These are phyloP conservation scores for Entomortierella chlamydospora DNA, from an alignment of 192 early-diverging fungal species.

Conservation along the genomic window DNA sequence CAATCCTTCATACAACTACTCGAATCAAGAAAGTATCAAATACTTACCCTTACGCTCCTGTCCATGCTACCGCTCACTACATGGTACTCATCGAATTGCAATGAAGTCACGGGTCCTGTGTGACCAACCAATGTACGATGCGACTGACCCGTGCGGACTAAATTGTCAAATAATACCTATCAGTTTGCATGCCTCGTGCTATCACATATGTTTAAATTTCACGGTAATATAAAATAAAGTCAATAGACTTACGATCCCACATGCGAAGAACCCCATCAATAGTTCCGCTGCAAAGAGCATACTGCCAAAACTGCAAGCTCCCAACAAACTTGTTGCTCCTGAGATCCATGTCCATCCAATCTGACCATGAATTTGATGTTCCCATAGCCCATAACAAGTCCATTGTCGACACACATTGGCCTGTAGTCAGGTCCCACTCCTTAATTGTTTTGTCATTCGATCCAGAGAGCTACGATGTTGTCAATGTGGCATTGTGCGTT, in stretches of 20 bases:
- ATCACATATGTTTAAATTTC: too few species aligned
- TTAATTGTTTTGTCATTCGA: conserved; percentile 81
- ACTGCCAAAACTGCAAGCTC: conserved; percentile 78
- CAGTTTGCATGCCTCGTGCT: conserved; percentile 6
- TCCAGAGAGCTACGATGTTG: conserved; percentile 69
- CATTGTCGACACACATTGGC: conserved; percentile 71
- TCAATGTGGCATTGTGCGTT: too few species aligned
- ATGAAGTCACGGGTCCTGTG: conserved; percentile 65
- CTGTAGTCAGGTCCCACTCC: conserved; percentile 81
- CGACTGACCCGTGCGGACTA: conserved; percentile 74
- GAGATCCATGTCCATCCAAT: conserved; percentile 38
- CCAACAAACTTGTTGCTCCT: conserved; percentile 68
- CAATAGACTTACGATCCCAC: conserved; percentile 73
- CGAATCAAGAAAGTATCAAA: too few species aligned
- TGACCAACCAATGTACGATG: conserved; percentile 80
- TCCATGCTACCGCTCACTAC: conserved; percentile 81
- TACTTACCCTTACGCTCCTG: conserved; percentile 64
- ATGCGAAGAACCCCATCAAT: conserved; percentile 78
- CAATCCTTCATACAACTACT: too few species aligned
- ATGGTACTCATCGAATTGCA: conserved; percentile 76
- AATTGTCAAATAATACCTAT: neutral
- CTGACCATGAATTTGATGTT: conserved; percentile 30
- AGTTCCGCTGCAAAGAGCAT: conserved; percentile 79
- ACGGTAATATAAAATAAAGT: neutral
- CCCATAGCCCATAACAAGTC: conserved; percentile 76